phyloP scores from a whole-genome alignment of 2,329 filamentous ascomycete species.

The Decorospora gaudefroyi region DNA sequence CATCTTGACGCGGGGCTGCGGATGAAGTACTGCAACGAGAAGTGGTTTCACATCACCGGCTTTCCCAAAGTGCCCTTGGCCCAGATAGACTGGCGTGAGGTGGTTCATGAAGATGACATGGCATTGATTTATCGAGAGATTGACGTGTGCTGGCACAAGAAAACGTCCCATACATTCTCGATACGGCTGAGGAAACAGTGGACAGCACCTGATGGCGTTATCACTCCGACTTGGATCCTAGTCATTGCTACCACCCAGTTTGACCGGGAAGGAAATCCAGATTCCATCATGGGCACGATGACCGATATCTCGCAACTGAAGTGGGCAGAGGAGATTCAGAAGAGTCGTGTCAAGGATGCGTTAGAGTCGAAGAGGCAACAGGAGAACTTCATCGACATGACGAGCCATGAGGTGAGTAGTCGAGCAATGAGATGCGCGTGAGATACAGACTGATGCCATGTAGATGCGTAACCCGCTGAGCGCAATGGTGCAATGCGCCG shows the following conservation, averaged over 20 bases:
- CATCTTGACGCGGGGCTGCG: slow-evolving; percentile 18
- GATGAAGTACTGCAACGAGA: slow-evolving; percentile 27
- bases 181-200: slow-evolving; percentile 23
- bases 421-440: no score
- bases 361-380: slow-evolving; percentile 27
- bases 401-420: slow-evolving; percentile 20
- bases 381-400: slow-evolving; percentile 36
- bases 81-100: slow-evolving; percentile 11
- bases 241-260: slow-evolving; percentile 18
- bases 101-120: slow-evolving; percentile 9
- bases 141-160: background rate
- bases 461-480: slow-evolving; percentile 38
- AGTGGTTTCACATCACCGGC: slow-evolving; percentile 24
- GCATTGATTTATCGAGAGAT: slow-evolving; percentile 7
- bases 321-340: slow-evolving; percentile 29
- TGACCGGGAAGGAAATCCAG: slow-evolving; percentile 17
- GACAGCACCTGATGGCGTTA: slow-evolving; percentile 20
- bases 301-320: slow-evolving; percentile 44
- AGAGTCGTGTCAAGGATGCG: slow-evolving; percentile 17
- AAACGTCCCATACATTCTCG: slow-evolving; percentile 12
- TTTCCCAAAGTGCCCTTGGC: slow-evolving; percentile 13
- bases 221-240: slow-evolving; percentile 19
- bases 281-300: slow-evolving; percentile 33
- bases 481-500: slow-evolving; percentile 35
- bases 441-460: background rate